Evolutionary conservation across 2,329 filamentous ascomycete genomes (phyloP), one percentile per base, ranked within the genome.

Genomic region (Pseudogymnoascus sp.): DNA sequence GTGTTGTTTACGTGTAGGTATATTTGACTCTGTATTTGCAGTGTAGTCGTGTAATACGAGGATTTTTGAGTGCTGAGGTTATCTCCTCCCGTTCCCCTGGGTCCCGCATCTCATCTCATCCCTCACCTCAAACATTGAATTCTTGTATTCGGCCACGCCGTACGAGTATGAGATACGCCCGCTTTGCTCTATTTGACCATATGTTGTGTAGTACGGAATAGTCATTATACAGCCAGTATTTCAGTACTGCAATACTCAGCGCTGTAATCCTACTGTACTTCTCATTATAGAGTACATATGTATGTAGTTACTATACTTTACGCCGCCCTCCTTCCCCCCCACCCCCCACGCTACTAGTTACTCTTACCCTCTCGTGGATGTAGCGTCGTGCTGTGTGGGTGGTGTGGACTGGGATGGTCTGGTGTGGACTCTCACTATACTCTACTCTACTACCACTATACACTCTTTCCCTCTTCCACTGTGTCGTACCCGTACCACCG

Each of bases 331-430:
- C n/a, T n/a, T n/a, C n/a, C n/a, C n/a, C n/a, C n/a, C n/a, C n/a
- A n/a, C n/a, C 26, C 45, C 45, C 45, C 45, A 52, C 45, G 23
- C 23, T 52, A 52, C 45, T 18, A 18, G 45, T 30, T 30, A 28
- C 45, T 52, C 45, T 52, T 52, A 52, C 45, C 45, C 45, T 30
- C 37, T 52, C 45, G 45, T 52, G 30, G 23, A 52, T 52, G 45
- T 30, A 52, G 45, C 45, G 45, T 52, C n/a, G n/a, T n/a, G n/a
- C n/a, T n/a, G 45, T 23, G 8, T 30, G 45, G 18, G n/a, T 52
- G 45, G 45, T 52, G 23, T 52, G 23, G 13, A 28, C 41, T 48
- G 38, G 18, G 9, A 13, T 35, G 33, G 33, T 10, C 30, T 33
- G 30, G 30, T 33, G 41, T 48, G 41, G 41, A 48, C 21, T 18